Evolutionary conservation across 1,284 basidiomycete species (phyloP).

Genomic region (Apiotrichum veenhuisii): DNA sequence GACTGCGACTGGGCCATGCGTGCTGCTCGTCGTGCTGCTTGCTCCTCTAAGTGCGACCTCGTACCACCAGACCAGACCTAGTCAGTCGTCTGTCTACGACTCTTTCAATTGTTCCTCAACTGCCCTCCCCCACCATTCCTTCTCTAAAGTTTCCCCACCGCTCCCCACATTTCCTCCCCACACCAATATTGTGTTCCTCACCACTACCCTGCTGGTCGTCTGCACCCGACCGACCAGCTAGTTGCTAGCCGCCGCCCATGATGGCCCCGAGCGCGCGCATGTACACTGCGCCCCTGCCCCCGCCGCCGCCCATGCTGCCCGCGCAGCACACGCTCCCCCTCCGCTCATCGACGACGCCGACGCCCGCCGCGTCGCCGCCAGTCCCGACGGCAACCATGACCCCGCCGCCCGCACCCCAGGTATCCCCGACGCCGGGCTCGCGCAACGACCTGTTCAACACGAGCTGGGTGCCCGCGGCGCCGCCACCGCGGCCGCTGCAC

Average conservation of each 20-base stretch:
- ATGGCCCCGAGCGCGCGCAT: not conserved
- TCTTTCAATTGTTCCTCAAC: too few relatives aligned
- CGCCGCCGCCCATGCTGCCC: not conserved
- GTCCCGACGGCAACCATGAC: not conserved
- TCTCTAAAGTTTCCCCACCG: too few relatives aligned
- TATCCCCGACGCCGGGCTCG: not conserved
- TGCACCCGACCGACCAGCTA: too few relatives aligned
- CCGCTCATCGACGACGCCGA: not conserved
- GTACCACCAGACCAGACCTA: too few relatives aligned
- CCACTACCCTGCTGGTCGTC: too few relatives aligned
- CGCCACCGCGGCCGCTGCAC: slow-evolving; percentile 22
- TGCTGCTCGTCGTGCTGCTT: too few relatives aligned
- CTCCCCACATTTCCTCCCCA: too few relatives aligned
- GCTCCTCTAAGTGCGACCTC: too few relatives aligned
- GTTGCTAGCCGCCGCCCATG: not conserved
- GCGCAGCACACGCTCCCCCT: not conserved
- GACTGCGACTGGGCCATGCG: too few relatives aligned
- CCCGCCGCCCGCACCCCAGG: not conserved
- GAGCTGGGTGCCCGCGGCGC: slow-evolving; percentile 26
- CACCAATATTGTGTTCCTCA: too few relatives aligned
- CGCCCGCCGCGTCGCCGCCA: not conserved
- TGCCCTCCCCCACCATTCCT: too few relatives aligned
- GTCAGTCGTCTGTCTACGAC: too few relatives aligned
- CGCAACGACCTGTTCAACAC: slow-evolving; percentile 39
- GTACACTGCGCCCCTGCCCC: not conserved